Percentiles rank a stretch among this genome's conserved stretches.
phyloP scores from a whole-genome alignment of 495 filamentous ascomycete genomes.

The Xylaria curta region DNA sequence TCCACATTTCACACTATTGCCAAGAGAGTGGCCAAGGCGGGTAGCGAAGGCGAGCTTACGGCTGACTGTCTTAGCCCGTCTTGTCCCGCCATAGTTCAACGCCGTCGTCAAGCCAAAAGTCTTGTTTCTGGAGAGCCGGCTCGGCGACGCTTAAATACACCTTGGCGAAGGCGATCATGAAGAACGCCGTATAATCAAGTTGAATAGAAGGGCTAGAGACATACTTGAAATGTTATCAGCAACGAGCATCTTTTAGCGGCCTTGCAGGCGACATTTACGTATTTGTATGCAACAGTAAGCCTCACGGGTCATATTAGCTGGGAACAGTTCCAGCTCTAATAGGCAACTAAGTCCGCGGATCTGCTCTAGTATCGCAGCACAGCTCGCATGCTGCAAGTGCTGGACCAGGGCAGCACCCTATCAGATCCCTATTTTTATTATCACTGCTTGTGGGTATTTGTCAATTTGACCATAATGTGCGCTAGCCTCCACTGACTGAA shows the following conservation, averaged over 20 bases:
- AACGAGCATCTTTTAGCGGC: neutral
- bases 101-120: conserved; percentile 25
- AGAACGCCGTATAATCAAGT: neutral
- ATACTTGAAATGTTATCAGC: neutral
- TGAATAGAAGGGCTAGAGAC: neutral
- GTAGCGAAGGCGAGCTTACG: conserved; percentile 17
- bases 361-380: neutral
- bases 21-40: conserved; percentile 20
- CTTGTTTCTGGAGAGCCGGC: conserved; percentile 20
- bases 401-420: conserved; percentile 12
- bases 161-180: conserved; percentile 1
- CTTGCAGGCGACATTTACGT: neutral
- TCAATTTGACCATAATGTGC: conserved; percentile 12
- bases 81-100: conserved; percentile 18
- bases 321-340: neutral
- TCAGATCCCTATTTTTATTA: conserved; percentile 17
- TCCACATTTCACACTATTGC: conserved; percentile 10
- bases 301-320: neutral
- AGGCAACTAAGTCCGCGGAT: conserved; percentile 14
- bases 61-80: conserved; percentile 16
- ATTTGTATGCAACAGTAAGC: conserved; percentile 22
- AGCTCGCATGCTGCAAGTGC: conserved; percentile 6
- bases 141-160: conserved; percentile 15
- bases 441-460: conserved; percentile 18
- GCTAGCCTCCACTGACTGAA: conserved; percentile 13